These are phyloP conservation scores for Alloascoidea africana DNA, from an alignment of 805 yeast genomes.

Conservation along the genomic window DNA sequence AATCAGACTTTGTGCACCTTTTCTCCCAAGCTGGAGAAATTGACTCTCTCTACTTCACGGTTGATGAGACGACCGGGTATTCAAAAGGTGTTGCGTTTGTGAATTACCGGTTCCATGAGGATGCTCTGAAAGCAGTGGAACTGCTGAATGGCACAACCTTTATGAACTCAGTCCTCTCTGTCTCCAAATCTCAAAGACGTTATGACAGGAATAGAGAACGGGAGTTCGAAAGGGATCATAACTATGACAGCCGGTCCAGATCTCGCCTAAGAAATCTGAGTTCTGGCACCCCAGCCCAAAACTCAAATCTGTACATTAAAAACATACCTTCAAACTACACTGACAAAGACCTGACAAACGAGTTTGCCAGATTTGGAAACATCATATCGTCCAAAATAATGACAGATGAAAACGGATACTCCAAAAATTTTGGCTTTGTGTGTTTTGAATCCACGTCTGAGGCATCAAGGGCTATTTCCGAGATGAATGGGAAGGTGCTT, in stretches of 20 bases:
- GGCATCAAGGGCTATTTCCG: slow-evolving; percentile 56
- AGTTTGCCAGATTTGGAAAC: slow-evolving; percentile 32
- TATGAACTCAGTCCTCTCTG: neutral
- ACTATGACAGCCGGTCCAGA: neutral
- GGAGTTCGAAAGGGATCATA: neutral
- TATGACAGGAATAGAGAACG: neutral
- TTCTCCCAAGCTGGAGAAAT: neutral
- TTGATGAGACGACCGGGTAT: neutral
- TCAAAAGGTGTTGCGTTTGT: slow-evolving; percentile 1
- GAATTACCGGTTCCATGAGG: neutral
- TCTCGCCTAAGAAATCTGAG: neutral
- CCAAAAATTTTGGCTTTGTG: slow-evolving; percentile 74
- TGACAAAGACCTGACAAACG: slow-evolving; percentile 24
- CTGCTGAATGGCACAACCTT: neutral
- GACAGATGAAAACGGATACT: slow-evolving; percentile 30
- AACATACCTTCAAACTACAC: neutral
- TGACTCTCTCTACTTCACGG: neutral
- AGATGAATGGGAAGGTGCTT: slow-evolving; percentile 39
- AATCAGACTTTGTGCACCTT: neutral
- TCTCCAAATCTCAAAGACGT: neutral
- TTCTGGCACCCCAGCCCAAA: neutral
- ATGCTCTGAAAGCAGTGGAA: slow-evolving; percentile 1
- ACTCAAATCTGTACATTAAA: slow-evolving; percentile 1
- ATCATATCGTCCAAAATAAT: slow-evolving; percentile 41
- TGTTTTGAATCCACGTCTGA: slow-evolving; percentile 51